Evolutionary conservation across 176 grass and related monocot species (phyloP).

Genomic region (Triticum urartu): DNA sequence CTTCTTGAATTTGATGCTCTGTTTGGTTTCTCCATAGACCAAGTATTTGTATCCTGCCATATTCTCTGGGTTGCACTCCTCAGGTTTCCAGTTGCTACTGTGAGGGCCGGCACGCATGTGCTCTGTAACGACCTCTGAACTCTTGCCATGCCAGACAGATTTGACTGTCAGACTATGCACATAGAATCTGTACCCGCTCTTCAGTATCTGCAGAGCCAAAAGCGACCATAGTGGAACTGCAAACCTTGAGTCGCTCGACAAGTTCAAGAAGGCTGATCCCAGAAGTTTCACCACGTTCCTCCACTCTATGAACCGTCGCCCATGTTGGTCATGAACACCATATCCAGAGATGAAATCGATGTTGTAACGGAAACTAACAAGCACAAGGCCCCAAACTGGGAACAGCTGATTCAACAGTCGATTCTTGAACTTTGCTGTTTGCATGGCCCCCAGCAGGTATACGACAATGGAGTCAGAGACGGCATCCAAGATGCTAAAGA

Average conservation of each 20-base stretch:
- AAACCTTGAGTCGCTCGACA: neutral
- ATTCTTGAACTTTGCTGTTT: neutral
- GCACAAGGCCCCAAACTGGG: neutral
- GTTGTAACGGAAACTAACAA: neutral
- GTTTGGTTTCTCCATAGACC: neutral
- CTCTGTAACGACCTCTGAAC: neutral
- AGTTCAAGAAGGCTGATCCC: neutral
- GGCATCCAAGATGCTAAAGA: neutral
- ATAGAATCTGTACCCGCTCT: neutral
- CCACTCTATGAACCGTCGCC: neutral
- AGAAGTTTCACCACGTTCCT: neutral
- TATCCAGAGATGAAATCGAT: neutral
- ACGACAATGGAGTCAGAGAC: neutral
- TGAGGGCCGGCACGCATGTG: neutral
- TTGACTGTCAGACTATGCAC: neutral
- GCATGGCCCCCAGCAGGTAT: conserved; percentile 25
- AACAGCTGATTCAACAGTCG: neutral
- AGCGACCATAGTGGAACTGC: neutral
- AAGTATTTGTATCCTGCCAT: conserved; percentile 15
- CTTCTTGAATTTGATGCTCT: neutral
- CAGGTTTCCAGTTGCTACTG: neutral
- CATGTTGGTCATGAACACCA: neutral
- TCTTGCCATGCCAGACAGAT: neutral
- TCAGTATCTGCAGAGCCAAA: neutral
- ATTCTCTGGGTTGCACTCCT: neutral